These are phyloP conservation scores for Dryas drummondii DNA, from an alignment of 306 rosid species.

Conservation along the genomic window DNA sequence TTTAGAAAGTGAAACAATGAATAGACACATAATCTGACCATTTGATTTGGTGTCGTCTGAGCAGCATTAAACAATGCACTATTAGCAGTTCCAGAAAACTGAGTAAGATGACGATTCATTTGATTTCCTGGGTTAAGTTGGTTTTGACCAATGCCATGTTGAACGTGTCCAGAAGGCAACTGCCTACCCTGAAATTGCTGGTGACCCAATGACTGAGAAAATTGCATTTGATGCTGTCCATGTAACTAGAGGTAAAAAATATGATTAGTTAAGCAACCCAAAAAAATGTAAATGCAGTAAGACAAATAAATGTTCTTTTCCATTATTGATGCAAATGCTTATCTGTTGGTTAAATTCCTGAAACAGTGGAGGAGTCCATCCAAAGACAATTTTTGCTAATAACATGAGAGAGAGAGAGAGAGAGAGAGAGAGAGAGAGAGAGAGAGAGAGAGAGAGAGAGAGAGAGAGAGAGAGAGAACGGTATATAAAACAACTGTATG, in stretches of 20 bases:
- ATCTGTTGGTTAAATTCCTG: background rate
- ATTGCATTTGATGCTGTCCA: constrained; percentile 92
- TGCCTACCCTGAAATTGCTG: constrained; percentile 94
- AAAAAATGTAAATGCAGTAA: constrained; percentile 9
- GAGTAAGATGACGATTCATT: constrained; percentile 70
- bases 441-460: no score
- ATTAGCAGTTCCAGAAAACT: constrained; percentile 79
- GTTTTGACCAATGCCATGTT: constrained; percentile 82
- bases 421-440: background rate
- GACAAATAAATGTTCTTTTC: constrained; percentile 17
- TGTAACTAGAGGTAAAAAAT: constrained; percentile 49
- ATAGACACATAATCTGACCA: constrained; percentile 49
- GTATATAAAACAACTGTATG: background rate
- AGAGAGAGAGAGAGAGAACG: no score
- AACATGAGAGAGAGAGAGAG: background rate
- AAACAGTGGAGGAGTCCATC: background rate
- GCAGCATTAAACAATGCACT: constrained; percentile 83
- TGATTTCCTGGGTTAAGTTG: constrained; percentile 95
- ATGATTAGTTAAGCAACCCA: constrained; percentile 15
- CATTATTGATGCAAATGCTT: constrained; percentile 1
- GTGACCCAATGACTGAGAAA: constrained; percentile 77
- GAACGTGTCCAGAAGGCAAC: constrained; percentile 77
- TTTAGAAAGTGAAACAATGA: constrained; percentile 1
- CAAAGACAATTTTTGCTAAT: background rate
- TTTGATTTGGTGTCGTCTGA: constrained; percentile 83